Evolutionary conservation across 78 protist species (phyloP), one percentile per base, ranked within the genome.

Genomic region (Neovahlkampfia damariscottae): DNA sequence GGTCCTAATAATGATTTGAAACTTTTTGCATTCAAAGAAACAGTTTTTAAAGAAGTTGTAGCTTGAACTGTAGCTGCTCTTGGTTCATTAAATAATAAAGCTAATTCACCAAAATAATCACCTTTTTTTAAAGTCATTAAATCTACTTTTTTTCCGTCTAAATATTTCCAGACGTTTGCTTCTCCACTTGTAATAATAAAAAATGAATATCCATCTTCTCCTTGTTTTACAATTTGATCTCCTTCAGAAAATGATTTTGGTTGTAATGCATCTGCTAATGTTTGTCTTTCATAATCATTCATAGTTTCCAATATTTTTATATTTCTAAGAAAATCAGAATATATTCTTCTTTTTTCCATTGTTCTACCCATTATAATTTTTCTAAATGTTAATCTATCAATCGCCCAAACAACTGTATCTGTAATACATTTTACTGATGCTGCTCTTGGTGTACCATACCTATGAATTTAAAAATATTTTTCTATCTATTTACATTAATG

Each of bases 71-170:
- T 35, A 19, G 88, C 88, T 3, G 78, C 70, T 8, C 88, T 3
- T 30, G 88, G 88, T 28, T 30, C 38, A 29, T 71, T 29, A 5
- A 19, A 74, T 27, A 78, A 30, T 38, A 84, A 32, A 28, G 88
- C 88, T 39, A 78, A 2, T 50, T 84, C 88, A 8, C 88, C 88
- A 39, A 84, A 84, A 75, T 72, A 84, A 37, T 75, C 1, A 38
- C 69, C 37, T 31, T 34, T 41, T n/a, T 28, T n/a, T 29, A 84
- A 36, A 35, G 3, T 19, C 19, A 28, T 19, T 19, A 69, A 19
- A 31, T 69, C 72, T n/a, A 69, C 72, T n/a, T n/a, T n/a, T n/a
- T n/a, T n/a, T 19, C 72, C 72, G 29, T 19, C 67, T n/a, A n/a
- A n/a, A n/a, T n/a, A n/a, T 19, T 69, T 69, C 72, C 28, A 31